Percentiles rank a stretch among this genome's conserved stretches.
Conservation (phyloP, 306 rosid genomes). For the Vigna radiata region DNA sequence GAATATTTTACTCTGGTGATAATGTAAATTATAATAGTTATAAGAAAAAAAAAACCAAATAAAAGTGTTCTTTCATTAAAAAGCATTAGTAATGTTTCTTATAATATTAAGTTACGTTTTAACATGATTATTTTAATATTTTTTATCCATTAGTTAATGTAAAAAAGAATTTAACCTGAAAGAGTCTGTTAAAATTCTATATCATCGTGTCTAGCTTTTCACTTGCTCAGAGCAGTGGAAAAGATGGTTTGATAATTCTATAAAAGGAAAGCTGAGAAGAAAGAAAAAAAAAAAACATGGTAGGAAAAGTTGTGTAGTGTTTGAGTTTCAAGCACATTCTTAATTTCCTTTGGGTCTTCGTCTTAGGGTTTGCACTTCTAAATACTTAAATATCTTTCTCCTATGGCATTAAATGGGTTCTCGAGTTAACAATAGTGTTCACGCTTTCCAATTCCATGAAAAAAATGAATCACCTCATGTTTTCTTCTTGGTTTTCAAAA, state of each 20-base stretch:
- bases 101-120: no score
- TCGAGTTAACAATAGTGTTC: neutral
- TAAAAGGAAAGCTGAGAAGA: neutral
- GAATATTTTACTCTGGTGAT: neutral
- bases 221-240: neutral
- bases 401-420: neutral
- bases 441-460: neutral
- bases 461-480: neutral
- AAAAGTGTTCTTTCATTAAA: neutral
- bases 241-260: neutral
- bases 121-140: no score
- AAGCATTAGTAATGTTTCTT: neutral
- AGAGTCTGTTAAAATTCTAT: neutral
- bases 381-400: neutral
- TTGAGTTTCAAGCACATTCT: neutral
- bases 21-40: neutral
- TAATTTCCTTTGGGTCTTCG: neutral
- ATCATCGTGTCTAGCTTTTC: neutral
- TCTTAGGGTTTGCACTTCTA: conserved; percentile 7
- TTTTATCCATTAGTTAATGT: neutral
- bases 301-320: neutral
- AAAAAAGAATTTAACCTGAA: neutral
- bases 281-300: neutral
- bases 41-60: neutral
- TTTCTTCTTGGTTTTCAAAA: neutral